Base-by-base conservation (phyloP, 2,329 filamentous ascomycete species). In the Chaetomiaceae sp. region DNA sequence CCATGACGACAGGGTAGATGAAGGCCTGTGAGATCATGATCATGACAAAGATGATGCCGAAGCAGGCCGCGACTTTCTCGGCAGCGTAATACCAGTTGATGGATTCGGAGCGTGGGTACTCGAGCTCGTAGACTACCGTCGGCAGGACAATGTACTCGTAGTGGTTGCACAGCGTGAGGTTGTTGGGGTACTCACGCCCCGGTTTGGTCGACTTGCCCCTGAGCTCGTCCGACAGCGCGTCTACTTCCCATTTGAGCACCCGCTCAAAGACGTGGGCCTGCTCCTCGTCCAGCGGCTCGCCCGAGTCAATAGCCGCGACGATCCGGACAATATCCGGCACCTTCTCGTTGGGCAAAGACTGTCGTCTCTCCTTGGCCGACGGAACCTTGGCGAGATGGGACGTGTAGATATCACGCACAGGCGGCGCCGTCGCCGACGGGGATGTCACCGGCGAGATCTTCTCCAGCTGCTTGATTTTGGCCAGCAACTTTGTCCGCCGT, bases 1-100 rank as follows among this genome's bases (percentile, higher is more conserved):
- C 74, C 64, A 87, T 78, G 2, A 90, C 85, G 0, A 89, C 80
- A 0, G 88, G 87, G 63, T 89, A 90, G 59, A 91, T 89, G 62
- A 82, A 89, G 20, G 84, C 79, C 69, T 91, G 87, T 0, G 84
- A 86, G 47, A 91, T 76, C 65, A 89, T 81, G 57, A 89, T 85
- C 88, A 91, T 91, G 57, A 90, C 81, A 62, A 85, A 84, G 34
- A 90, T 80, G 51, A 88, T 75, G 6, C 87, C 87, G 54, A 90
- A 79, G 14, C 84, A 85, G 2, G 87, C 87, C 1, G 76, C 74
- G 1, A 77, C 71, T 67, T 91, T 91, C 67, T 91, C 87, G 6
- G 78, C 76, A 4, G 89, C 85, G 63, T 91, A 91, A 59, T 73
- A 75, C 86, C 86, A 90, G 67, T 87, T 83, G 58, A 89, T 86